Base-by-base conservation (phyloP, 108 stramenopile species). In the Schizochytrium sp. region DNA sequence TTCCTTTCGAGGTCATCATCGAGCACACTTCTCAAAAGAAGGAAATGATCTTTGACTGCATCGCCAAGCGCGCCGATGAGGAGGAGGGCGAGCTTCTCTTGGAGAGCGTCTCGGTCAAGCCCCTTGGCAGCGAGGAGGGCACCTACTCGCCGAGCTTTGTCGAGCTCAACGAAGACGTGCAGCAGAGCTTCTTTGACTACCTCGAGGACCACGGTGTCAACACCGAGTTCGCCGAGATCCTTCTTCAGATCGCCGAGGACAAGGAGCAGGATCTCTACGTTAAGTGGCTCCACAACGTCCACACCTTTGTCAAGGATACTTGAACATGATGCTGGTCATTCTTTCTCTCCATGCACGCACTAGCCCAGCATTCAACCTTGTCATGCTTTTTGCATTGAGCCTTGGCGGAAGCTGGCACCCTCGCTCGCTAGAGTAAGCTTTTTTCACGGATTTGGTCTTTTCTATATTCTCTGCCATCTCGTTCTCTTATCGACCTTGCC, bases 141-240 rank as follows among this genome's bases (percentile, higher is more conserved):
- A 0, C 76, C 10, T 83, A 83, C 76, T 83, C 76, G 48, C 76
- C 76, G 14, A 53, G 45, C 76, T 83, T 83, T 28, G 48, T 53
- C 28, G 76, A 83, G 76, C 76, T 83, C 51, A 53, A 83, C 76
- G 76, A 83, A 4, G 51, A 83, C 51, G 76, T 83, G 10, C 76
- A 83, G 76, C 43, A 83, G 76, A 83, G 76, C 76, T 83, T 83
- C 76, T 83, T 83, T 28, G 76, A 83, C 76, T 83, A 83, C 76
- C 76, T 83, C 23, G 43, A 83, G 48, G 76, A 83, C 18, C 76
- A 83, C 76, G 76, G 18, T 4, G 76, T 83, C 48, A 53, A 83
- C 76, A 83, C 45, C 51, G 76, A 83, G 23, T 53, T 83, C 3
- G 76, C 76, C 51, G 48, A 53, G 12, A 53, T 23, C 23, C 48